Evolutionary conservation across 768 basidiomycete genomes (phyloP), one percentile per base, ranked within the genome.

Genomic region (Macrolepiota albuminosa): DNA sequence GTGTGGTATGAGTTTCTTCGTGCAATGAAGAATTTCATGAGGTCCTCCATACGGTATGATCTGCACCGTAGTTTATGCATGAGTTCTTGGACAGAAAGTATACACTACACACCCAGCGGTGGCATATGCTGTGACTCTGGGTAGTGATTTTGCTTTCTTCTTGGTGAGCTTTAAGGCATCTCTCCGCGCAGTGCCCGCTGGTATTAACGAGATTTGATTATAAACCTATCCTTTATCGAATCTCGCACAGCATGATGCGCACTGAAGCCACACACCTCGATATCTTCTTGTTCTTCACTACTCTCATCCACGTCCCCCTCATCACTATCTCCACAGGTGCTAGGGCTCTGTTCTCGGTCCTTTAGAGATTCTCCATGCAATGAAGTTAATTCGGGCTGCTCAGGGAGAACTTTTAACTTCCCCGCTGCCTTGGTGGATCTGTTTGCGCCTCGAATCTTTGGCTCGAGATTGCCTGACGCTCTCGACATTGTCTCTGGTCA

Each of bases 121-220:
- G 47, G 95, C 93, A 73, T 96, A 97, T 5, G 95, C 95, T 2
- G 95, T 97, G n/a, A 95, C 95, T 66, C 95, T 77, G 36, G 95
- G 95, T 13, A 97, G 72, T 13, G 85, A 86, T 70, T 95, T 95
- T 2, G 94, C 93, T 71, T 95, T 96, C 76, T 91, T 95, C 76
- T 97, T 96, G 2, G 95, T 98, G 64, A 98, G 73, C 60, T 81
- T 87, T 62, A 94, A 74, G 3, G 95, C 95, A 76, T 98, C 95
- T 60, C 93, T 81, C 46, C 93, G 85, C 8, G 95, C 95, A 24
- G 95, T 93, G 4, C 95, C 95, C 48, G 93, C 93, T 2, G 95
- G 95, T 54, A 98, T 98, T 37, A 93, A 85, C 4, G 91, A 89
- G 60, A 98, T 86, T 76, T 96, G 94, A 65, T 93, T 92, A 71